Percentiles rank a stretch among this genome's conserved stretches.
These are phyloP conservation scores for Termitomyces sp. DNA, from an alignment of 768 basidiomycete species.

Conservation along the genomic window DNA sequence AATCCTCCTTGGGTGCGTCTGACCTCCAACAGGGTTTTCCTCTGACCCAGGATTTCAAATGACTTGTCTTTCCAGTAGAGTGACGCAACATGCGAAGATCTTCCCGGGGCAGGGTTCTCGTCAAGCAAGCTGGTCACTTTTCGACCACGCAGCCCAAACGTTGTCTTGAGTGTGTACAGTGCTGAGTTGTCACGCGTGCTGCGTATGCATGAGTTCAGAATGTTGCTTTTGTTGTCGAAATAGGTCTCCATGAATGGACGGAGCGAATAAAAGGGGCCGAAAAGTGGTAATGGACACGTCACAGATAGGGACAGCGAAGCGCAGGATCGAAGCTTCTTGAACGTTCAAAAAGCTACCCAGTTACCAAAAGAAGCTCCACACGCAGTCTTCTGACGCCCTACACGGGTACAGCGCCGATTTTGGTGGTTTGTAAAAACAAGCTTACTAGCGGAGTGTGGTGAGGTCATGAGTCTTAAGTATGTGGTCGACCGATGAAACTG, in stretches of 20 bases:
- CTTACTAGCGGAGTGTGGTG: neutral
- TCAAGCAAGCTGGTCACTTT: conserved; percentile 41
- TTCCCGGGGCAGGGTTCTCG: conserved; percentile 34
- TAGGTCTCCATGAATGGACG: conserved; percentile 37
- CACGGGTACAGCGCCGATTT: neutral
- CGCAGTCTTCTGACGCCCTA: neutral
- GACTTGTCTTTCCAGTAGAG: conserved; percentile 47
- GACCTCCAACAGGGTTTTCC: conserved; percentile 33
- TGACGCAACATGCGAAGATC: conserved; percentile 32
- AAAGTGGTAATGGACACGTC: neutral
- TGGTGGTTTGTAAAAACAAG: neutral
- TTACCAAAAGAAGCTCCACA: neutral
- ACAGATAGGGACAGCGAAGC: neutral
- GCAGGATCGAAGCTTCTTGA: conserved; percentile 2
- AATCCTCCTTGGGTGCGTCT: conserved; percentile 33
- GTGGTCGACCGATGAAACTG: neutral
- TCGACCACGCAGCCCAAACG: conserved; percentile 35
- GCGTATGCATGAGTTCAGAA: conserved; percentile 38
- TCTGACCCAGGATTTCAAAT: conserved; percentile 38
- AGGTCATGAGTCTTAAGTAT: neutral
- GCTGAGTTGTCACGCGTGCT: conserved; percentile 37
- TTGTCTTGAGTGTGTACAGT: conserved; percentile 38
- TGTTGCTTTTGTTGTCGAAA: conserved; percentile 46
- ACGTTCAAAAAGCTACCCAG: neutral
- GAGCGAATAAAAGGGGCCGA: neutral